Evolutionary conservation across 2,329 filamentous ascomycete genomes (phyloP).

Genomic region (Fusarium sp.): DNA sequence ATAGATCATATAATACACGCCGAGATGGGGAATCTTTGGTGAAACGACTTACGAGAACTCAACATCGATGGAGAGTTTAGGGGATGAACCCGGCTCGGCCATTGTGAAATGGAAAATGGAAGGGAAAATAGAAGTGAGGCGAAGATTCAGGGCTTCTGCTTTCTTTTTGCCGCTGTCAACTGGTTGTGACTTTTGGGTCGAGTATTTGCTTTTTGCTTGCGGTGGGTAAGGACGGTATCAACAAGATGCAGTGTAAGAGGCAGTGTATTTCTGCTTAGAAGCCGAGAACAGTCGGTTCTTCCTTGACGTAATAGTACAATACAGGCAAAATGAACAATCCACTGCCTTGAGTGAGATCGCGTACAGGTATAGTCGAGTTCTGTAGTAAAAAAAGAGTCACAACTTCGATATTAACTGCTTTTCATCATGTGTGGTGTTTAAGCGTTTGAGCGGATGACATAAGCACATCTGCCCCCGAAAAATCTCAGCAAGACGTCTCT

Average conservation of each 20-base stretch:
- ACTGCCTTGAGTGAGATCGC: not conserved
- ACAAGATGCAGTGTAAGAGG: slow-evolving; percentile 9
- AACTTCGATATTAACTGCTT: slow-evolving; percentile 28
- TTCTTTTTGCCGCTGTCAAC: slow-evolving; percentile 6
- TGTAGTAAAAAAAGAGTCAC: not conserved
- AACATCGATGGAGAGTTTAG: slow-evolving; percentile 71
- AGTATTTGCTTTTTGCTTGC: slow-evolving; percentile 35
- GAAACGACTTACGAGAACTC: slow-evolving; percentile 72
- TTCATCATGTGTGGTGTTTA: slow-evolving; percentile 37
- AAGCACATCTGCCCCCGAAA: slow-evolving; percentile 36
- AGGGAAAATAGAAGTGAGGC: slow-evolving; percentile 13
- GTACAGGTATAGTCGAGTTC: slow-evolving; percentile 17
- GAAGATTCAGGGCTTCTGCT: slow-evolving; percentile 5
- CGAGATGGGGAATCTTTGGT: slow-evolving; percentile 17
- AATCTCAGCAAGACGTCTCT: slow-evolving; percentile 38
- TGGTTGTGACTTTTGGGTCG: not conserved
- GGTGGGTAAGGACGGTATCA: not conserved
- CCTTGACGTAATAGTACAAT: not conserved
- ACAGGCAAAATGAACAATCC: not conserved
- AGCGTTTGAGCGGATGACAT: slow-evolving; percentile 42
- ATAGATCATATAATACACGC: slow-evolving; percentile 47
- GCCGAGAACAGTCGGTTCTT: not conserved
- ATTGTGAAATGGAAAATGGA: slow-evolving; percentile 24
- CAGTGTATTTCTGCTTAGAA: slow-evolving; percentile 8
- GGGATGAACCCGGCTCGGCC: slow-evolving; percentile 35